phyloP scores from a whole-genome alignment of 176 grass and related monocot genomes.

The Cenchrus purpureus region DNA sequence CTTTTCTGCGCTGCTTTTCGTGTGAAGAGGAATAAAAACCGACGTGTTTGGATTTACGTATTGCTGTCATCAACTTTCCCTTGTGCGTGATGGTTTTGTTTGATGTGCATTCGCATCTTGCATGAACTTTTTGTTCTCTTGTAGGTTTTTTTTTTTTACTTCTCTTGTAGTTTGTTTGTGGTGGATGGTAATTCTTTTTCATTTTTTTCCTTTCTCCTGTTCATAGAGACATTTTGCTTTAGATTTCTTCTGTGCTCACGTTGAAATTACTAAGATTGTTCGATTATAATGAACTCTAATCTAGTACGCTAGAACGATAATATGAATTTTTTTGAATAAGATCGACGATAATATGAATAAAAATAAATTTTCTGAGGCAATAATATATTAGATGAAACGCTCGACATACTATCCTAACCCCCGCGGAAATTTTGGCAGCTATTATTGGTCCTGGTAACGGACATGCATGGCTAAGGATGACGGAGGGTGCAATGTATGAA shows the following conservation, averaged over 20 bases:
- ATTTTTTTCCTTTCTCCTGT: background rate
- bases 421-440: background rate
- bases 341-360: no score
- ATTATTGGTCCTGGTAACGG: background rate
- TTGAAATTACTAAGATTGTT: background rate
- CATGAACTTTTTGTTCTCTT: background rate
- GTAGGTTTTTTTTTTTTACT: background rate
- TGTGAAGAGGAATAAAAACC: background rate
- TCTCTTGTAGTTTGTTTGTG: background rate
- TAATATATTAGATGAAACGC: background rate
- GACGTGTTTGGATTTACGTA: slow-evolving; percentile 1
- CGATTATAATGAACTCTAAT: no score
- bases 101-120: background rate
- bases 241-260: no score
- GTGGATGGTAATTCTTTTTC: background rate
- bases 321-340: no score
- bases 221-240: no score
- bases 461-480: background rate
- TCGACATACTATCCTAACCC: no score
- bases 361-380: background rate
- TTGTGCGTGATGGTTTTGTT: background rate
- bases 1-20: background rate
- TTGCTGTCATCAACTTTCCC: background rate
- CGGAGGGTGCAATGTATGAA: no score
- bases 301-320: no score